These are phyloP conservation scores for Kluyveromyces sp. DNA, from an alignment of 1,139 yeast genomes.

Conservation along the genomic window DNA sequence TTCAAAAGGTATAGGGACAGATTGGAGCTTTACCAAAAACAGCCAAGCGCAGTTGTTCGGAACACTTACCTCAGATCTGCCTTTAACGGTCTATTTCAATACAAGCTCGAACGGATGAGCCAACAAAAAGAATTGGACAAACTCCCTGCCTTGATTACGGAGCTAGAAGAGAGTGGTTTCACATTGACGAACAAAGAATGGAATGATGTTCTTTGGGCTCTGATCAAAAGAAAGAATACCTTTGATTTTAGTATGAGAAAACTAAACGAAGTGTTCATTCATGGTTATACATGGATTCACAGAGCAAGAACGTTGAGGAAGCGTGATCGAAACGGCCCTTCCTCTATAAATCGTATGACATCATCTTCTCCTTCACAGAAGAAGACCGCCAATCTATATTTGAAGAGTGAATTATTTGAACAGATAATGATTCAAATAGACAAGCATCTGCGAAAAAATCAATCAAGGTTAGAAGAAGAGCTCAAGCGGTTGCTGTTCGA, in stretches of 20 bases:
- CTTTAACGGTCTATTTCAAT: slow-evolving; percentile 28
- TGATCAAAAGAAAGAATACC: slow-evolving; percentile 28
- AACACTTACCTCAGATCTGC: slow-evolving; percentile 23
- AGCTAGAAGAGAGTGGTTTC: slow-evolving; percentile 32
- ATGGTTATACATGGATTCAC: slow-evolving; percentile 33
- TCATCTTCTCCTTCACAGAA: slow-evolving; percentile 12
- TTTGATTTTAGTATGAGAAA: slow-evolving; percentile 34
- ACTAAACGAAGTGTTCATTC: slow-evolving; percentile 36
- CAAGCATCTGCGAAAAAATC: slow-evolving; percentile 18
- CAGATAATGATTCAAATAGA: slow-evolving; percentile 35
- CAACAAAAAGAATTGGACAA: slow-evolving; percentile 22
- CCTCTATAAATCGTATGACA: slow-evolving; percentile 13
- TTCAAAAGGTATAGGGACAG: slow-evolving; percentile 27
- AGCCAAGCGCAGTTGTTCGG: slow-evolving; percentile 24
- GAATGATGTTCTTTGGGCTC: slow-evolving; percentile 35
- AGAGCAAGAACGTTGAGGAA: slow-evolving; percentile 22
- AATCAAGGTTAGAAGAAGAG: slow-evolving; percentile 12
- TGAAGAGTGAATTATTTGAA: slow-evolving; percentile 42
- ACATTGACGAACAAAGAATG: slow-evolving; percentile 35
- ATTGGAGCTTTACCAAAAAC: slow-evolving; percentile 27
- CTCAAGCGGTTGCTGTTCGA: slow-evolving; percentile 14
- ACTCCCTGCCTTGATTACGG: slow-evolving; percentile 28
- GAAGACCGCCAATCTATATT: slow-evolving; percentile 20
- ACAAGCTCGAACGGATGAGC: slow-evolving; percentile 28
- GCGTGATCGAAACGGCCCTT: slow-evolving; percentile 4